Base-by-base conservation (phyloP, 2,329 filamentous ascomycete genomes). In the Hypoxylon sp. region DNA sequence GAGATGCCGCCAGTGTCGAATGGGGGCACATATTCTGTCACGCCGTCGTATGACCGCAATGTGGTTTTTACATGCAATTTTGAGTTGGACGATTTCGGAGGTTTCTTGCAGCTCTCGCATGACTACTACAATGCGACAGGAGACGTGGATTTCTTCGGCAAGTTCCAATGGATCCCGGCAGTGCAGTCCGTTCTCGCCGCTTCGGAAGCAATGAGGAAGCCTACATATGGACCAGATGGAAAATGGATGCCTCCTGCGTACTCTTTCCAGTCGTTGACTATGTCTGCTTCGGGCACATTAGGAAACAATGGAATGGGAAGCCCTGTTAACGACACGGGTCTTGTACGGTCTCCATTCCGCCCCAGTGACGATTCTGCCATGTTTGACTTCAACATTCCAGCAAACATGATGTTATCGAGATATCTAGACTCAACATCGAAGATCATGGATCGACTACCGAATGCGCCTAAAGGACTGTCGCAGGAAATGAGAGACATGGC, bases 31-130 rank as follows among this genome's bases (percentile, higher is more conserved):
- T 90, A 91, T 78, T 69, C 82, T 81, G 77, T 79, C 81, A 87
- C 61, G 85, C 91, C 92, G 1, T 81, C 85, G 0, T 93, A 94
- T 73, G 90, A 93, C 74, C 85, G 86, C 1, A 84, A 84, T 1
- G 85, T 90, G 40, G 94, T 97, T 0, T 98, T 96, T 77, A 95
- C 98, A 80, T 98, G 95, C 86, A 98, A 98, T 80, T 98, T 96
- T 80, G 95, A 98, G 81, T 89, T 98, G 50, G 95, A 98, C 82
- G 95, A 92, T 10, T 86, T 98, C 1, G 94, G 95, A 0, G 90
- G 94, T 31, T 98, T 98, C 79, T 85, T 98, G 6, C 89, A 93
- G 46, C 85, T 98, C 4, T 90, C 89, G 0, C 92, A 93, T 70
- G 89, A 96, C 76, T 98, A 97, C 82, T 88, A 92, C 81, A 85